Base-by-base conservation (phyloP, 2,329 filamentous ascomycete genomes). In the Hypoxylon sp. region DNA sequence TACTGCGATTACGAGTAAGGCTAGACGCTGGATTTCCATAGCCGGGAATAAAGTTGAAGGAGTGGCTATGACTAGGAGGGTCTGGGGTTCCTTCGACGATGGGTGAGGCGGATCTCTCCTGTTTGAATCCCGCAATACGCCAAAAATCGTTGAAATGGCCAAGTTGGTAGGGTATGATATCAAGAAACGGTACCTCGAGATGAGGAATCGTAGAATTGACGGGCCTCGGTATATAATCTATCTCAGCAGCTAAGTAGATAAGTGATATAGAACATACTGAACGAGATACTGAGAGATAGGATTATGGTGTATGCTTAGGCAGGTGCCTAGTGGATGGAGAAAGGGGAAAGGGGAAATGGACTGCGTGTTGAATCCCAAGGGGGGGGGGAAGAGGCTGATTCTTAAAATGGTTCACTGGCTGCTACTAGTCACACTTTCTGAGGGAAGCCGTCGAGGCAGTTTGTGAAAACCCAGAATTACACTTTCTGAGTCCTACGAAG, bases 81-180 rank as follows among this genome's bases (percentile, higher is more conserved):
- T 2, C 17, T 44, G n/a, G 3, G 1, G 7, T 11, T 8, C 7
- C 8, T 10, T 44, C 39, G 39, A 2, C 21, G 7, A 21, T 19
- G 21, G 1, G 39, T 21, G 39, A 11, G 17, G 11, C 39, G 39
- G 39, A 21, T 21, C 2, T 21, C 17, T 17, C 10, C 6, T 21
- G 39, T 8, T 21, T 17, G n/a, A 29, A 50, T 29, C 46, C 13
- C 6, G 46, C 10, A 27, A 50, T n/a, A 50, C 27, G 46, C 46
- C 46, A 50, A 21, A 29, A 50, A 21, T 44, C 39, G 2, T 44
- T 3, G 17, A 44, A 44, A 7, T 44, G 39, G 21, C 17, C 39
- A 44, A 44, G 39, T 24, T 24, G 21, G 46, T 50, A 50, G 2
- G 46, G 46, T 50, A 50, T 50, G 27, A 50, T 50, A 10, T 50